Percentiles rank a stretch among this genome's conserved stretches.
phyloP scores from a whole-genome alignment of 2,329 filamentous ascomycete species.

The Ambrosiella beaveri region DNA sequence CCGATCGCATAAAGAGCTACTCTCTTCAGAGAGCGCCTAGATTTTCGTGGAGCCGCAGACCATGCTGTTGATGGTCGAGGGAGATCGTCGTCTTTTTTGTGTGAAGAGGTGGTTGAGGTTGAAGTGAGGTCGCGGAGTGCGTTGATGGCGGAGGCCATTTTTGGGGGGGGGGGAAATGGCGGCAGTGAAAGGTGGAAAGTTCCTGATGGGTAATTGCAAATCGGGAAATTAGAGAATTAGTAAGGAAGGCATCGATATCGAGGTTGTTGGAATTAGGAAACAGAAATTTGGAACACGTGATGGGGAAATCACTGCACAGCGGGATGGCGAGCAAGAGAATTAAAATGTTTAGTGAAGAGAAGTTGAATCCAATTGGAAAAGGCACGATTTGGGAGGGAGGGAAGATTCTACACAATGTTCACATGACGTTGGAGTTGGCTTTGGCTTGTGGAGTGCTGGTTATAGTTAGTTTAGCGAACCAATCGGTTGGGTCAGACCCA shows the following conservation, averaged over 20 bases:
- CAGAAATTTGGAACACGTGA: not conserved
- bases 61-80: constrained; percentile 19
- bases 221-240: too few species aligned
- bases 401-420: not conserved
- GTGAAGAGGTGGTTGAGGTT: constrained; percentile 21
- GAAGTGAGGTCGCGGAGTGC: constrained; percentile 13
- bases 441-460: not conserved
- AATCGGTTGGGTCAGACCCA: not conserved
- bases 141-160: constrained; percentile 3
- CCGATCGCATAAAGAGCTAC: constrained; percentile 30
- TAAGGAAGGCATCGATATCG: too few species aligned
- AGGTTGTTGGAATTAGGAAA: not conserved
- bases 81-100: constrained; percentile 45
- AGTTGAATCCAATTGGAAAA: not conserved
- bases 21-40: constrained; percentile 35
- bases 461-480: not conserved
- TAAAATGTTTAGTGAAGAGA: too few species aligned
- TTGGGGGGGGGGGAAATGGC: not conserved
- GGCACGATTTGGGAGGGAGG: not conserved
- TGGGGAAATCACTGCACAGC: not conserved
- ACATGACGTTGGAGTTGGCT: not conserved
- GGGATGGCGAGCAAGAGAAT: not conserved
- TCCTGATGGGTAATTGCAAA: not conserved
- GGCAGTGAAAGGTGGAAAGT: not conserved
- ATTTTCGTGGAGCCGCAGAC: constrained; percentile 21